phyloP scores from a whole-genome alignment of 164 flowering plant species.

The Nelumbo lutea region DNA sequence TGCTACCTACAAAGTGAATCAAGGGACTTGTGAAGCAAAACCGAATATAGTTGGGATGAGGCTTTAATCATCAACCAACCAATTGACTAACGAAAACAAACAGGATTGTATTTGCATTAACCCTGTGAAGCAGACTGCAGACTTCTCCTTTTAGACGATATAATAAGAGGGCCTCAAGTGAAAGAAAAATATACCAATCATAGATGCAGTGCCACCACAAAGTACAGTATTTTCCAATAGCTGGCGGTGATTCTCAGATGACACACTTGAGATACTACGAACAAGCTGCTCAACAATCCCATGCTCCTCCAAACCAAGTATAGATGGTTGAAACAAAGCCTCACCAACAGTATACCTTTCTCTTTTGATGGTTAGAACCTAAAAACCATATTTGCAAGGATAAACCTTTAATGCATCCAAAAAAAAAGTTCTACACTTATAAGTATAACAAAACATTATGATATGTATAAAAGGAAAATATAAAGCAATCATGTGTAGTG shows the following conservation, averaged over 20 bases:
- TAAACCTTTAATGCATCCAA: not conserved
- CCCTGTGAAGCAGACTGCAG: too few relatives aligned
- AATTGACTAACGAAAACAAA: too few relatives aligned
- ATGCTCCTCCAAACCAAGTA: conserved; percentile 83
- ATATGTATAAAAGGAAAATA: not conserved
- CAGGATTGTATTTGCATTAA: too few relatives aligned
- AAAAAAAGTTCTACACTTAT: not conserved
- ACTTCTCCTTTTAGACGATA: not conserved
- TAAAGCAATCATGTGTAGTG: not conserved
- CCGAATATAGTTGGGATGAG: too few relatives aligned
- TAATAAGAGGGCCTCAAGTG: not conserved
- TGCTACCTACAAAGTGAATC: too few relatives aligned
- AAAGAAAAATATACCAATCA: conserved; percentile 52
- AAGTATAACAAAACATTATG: not conserved
- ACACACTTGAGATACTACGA: conserved; percentile 73
- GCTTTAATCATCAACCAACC: too few relatives aligned
- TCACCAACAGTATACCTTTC: conserved; percentile 89
- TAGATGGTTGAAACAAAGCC: conserved; percentile 90
- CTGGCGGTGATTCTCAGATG: conserved; percentile 92
- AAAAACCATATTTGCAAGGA: conserved; percentile 5
- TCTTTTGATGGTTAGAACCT: conserved; percentile 81
- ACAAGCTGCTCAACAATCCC: conserved; percentile 99
- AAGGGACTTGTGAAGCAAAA: too few relatives aligned
- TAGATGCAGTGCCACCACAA: conserved; percentile 91
- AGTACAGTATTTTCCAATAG: conserved; percentile 92